phyloP scores from a whole-genome alignment of 2,329 filamentous ascomycete species.

The Colletotrichum ledebouriae region DNA sequence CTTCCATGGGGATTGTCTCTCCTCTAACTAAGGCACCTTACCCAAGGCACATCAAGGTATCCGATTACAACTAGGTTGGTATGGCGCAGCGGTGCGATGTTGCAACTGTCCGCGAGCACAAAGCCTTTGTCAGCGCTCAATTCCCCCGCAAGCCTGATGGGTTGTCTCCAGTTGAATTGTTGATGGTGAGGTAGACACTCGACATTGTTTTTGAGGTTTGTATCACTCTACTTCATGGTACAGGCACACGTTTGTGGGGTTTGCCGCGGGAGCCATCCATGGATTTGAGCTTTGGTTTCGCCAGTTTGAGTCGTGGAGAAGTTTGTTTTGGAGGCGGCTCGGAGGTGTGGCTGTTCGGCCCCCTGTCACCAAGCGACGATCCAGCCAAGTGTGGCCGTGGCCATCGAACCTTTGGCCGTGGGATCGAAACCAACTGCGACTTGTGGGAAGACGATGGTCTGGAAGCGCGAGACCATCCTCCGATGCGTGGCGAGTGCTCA shows the following conservation, averaged over 20 bases:
- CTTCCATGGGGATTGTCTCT: no score
- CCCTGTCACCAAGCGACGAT: constrained; percentile 20
- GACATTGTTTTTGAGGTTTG: no score
- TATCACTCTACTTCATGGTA: no score
- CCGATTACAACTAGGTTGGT: no score
- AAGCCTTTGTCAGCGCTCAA: no score
- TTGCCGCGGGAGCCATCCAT: constrained; percentile 20
- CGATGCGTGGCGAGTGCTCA: constrained; percentile 32
- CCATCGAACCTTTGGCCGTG: constrained; percentile 32
- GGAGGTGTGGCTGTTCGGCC: constrained; percentile 31
- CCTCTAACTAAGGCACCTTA: no score
- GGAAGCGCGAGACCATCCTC: constrained; percentile 4
- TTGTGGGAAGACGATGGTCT: background rate
- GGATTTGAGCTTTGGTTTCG: background rate
- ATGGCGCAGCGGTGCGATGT: background rate
- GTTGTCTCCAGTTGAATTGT: no score
- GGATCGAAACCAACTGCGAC: constrained; percentile 29
- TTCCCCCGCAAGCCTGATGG: no score
- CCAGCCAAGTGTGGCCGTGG: constrained; percentile 29
- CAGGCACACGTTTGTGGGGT: constrained; percentile 13
- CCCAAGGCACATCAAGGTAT: no score
- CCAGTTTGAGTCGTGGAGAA: background rate
- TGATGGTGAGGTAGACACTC: no score
- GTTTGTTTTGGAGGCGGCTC: background rate
- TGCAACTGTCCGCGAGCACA: background rate